Percentiles rank a stretch among this genome's conserved stretches.
phyloP scores from a whole-genome alignment of 129 eudicot genomes.

The Flaveria ramosissima region DNA sequence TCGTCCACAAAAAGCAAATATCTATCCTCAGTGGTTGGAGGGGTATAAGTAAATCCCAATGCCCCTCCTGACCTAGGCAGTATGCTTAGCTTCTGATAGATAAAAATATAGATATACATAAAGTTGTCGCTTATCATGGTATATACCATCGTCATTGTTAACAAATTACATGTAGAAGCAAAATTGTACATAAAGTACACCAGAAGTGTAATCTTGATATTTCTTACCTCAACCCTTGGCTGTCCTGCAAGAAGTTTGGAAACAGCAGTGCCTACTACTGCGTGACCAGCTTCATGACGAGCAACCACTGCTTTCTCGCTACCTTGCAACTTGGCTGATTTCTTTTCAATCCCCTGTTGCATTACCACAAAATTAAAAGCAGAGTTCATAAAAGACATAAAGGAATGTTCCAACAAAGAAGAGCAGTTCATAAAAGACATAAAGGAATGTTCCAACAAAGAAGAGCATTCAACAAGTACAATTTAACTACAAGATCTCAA shows the following conservation, averaged over 20 bases:
- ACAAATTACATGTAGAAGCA: neutral
- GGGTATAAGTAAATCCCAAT: constrained; percentile 90
- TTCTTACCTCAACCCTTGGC: constrained; percentile 84
- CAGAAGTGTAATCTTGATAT: neutral
- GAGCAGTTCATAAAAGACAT: neutral
- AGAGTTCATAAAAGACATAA: neutral
- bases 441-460: neutral
- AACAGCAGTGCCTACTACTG: constrained; percentile 97
- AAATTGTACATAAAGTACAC: constrained; percentile 1
- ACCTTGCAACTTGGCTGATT: constrained; percentile 87
- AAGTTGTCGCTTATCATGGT: constrained; percentile 15
- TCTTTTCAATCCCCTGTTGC: constrained; percentile 91
- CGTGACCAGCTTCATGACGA: constrained; percentile 99
- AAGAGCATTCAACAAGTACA: neutral
- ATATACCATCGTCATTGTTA: neutral
- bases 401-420: neutral
- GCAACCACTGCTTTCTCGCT: constrained; percentile 95
- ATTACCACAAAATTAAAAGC: neutral
- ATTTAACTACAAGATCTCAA: neutral
- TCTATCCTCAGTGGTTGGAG: constrained; percentile 94
- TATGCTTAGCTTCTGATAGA: constrained; percentile 87
- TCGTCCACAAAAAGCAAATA: constrained; percentile 92
- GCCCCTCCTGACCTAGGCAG: constrained; percentile 99
- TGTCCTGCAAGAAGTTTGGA: constrained; percentile 91
- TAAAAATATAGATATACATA: neutral